Evolutionary conservation across 2,329 filamentous ascomycete genomes (phyloP), one percentile per base, ranked within the genome.

Genomic region (Claviceps sp.): DNA sequence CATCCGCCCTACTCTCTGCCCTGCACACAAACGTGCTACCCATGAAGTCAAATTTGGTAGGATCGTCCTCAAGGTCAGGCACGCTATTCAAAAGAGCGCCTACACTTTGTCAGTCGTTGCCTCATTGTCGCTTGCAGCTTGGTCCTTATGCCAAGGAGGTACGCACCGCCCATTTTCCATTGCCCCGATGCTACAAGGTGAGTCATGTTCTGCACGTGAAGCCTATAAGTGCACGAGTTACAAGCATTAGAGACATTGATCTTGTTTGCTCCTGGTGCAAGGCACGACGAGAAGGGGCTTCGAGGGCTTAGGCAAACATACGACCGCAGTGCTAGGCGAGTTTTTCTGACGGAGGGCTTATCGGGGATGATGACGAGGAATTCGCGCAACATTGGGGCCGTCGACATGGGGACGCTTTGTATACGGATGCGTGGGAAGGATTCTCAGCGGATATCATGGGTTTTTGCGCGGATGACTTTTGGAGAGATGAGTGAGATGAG

Each of bases 311-410:
- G 42, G 22, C 7, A 45, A 30, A 70, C 77, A 59, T 64, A 83
- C 80, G 72, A 65, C 56, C 80, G 72, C 46, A 81, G 73, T 58
- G 80, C 76, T 26, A 86, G 68, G 51, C 84, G 73, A 73, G 84
- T 84, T 57, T 73, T 73, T 54, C 75, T 68, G 19, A 67, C 71
- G 42, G 76, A 80, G 1, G 81, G 75, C 65, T 81, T 78, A 65
- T 88, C 84, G 13, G 82, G 84, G 40, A 87, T 63, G 53, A 88
- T 73, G 59, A 84, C 81, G 40, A 89, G 75, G 72, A 82, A 89
- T 65, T 87, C 81, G 55, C 70, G 75, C 62, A 75, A 77, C 40
- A 58, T 60, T 24, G 57, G 45, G 37, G 58, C 48, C 24, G 65
- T 55, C 22, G 65, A 56, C 65, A 68, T 68, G 56, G 59, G 67